These are phyloP conservation scores for Pyrenopolyporus hunteri DNA, from an alignment of 495 filamentous ascomycete genomes.

Conservation along the genomic window DNA sequence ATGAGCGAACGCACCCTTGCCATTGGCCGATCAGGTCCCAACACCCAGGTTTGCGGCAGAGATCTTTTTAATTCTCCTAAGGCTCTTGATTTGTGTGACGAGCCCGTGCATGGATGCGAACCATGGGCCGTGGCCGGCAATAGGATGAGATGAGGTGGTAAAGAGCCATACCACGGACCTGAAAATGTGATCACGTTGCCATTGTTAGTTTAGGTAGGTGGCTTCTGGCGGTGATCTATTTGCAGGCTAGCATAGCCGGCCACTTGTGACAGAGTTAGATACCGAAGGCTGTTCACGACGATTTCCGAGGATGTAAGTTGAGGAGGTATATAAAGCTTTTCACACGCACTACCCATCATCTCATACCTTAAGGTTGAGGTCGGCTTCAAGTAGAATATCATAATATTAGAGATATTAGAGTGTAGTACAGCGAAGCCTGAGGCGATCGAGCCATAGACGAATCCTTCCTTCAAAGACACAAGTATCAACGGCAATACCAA, in stretches of 20 bases:
- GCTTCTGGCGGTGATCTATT: slow-evolving; percentile 1
- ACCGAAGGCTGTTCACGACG: neutral
- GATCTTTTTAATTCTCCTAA: slow-evolving; percentile 14
- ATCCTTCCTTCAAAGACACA: too few species aligned
- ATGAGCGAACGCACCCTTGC: neutral
- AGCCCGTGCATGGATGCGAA: slow-evolving; percentile 15
- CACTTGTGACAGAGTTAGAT: neutral
- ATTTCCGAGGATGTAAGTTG: neutral
- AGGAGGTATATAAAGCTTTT: neutral
- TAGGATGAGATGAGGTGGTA: slow-evolving; percentile 9
- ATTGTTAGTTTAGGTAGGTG: neutral
- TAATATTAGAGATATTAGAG: too few species aligned
- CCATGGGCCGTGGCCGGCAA: neutral
- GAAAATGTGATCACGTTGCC: slow-evolving; percentile 12
- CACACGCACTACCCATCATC: neutral
- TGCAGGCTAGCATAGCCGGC: neutral
- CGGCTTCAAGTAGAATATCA: neutral
- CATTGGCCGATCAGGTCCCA: slow-evolving; percentile 16
- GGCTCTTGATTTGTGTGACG: slow-evolving; percentile 12
- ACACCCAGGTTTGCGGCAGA: slow-evolving; percentile 21
- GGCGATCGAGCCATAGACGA: too few species aligned
- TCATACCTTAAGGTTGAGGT: neutral
- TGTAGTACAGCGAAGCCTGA: too few species aligned
- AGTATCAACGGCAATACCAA: too few species aligned
- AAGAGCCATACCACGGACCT: neutral